These are phyloP conservation scores for Stentor roeselii DNA, from an alignment of 73 alveolate species.

Conservation along the genomic window DNA sequence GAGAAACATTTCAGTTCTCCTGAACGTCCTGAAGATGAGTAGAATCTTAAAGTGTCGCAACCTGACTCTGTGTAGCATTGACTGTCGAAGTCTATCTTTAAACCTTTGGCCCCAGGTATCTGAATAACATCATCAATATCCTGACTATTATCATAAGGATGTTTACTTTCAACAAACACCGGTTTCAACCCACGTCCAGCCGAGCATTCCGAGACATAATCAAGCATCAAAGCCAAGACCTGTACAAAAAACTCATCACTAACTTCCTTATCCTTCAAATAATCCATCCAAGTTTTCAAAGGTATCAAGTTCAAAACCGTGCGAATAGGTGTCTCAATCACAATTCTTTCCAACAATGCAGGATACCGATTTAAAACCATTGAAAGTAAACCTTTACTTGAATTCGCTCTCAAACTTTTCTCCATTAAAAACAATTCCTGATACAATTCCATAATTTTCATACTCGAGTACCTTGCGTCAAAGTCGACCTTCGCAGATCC, in stretches of 20 bases:
- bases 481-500: neutral
- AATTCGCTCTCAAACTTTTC: neutral
- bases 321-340: neutral
- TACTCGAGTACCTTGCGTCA: neutral
- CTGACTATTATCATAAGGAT: slow-evolving; percentile 21
- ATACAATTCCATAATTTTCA: neutral
- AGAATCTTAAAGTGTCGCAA: slow-evolving; percentile 20
- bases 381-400: neutral
- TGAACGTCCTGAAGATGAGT: slow-evolving; percentile 5
- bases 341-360: neutral
- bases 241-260: neutral
- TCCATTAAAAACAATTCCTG: neutral
- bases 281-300: too few species aligned
- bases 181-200: slow-evolving; percentile 1
- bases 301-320: neutral
- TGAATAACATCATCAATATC: slow-evolving; percentile 9
- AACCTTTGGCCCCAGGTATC: slow-evolving; percentile 27
- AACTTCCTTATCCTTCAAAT: too few species aligned
- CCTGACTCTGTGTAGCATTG: slow-evolving; percentile 31
- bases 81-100: slow-evolving; percentile 26
- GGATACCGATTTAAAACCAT: neutral
- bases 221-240: neutral
- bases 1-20: slow-evolving; percentile 26
- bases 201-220: neutral
- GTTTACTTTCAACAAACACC: neutral